Evolutionary conservation across 805 yeast genomes (phyloP), one percentile per base, ranked within the genome.

Genomic region (Phaffomyces thermotolerans): DNA sequence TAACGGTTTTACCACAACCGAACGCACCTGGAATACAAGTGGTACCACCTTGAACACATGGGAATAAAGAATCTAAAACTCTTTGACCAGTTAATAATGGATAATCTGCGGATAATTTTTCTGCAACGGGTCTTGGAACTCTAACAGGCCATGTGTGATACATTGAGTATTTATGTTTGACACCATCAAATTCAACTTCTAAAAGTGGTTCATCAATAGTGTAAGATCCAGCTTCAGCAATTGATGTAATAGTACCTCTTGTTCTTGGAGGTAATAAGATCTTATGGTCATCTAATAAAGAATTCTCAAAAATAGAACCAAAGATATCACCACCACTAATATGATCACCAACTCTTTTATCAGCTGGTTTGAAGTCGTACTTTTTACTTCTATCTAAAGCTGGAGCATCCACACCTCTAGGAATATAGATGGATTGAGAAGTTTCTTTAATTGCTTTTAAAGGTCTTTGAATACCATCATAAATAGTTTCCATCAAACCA

Each of bases 21-120:
- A 93, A 93, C 51, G 99, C 99, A 71, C 99, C 99, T 38, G 99
- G 99, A 66, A 93, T 93, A 84, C 99, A 95, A 31, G 99, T 93
- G 34, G 99, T 93, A 74, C 99, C 99, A 72, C 99, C 99, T 75
- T 93, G 99, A 57, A 93, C 99, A 79, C 95, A 85, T 39, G 99
- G 99, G 78, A 93, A 93, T 52, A 93, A 77, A 27, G 99, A 83
- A 69, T 93, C 99, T 66, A 93, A 75, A 41, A 93, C 99, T 77
- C 99, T 86, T 75, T 93, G 99, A 60, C 99, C 99, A 17, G 99
- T 93, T 59, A 93, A 77, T 57, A 93, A 76, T 41, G 99, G 99
- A 67, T 84, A 79, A 68, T 91, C 93, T 36, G 99, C 98, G 48
- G 95, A 72, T 51, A 88, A 70, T 65, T 91, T 89, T 67, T 89